Conservation (phyloP, 495 filamentous ascomycete species). For the Penicillium diatomitis region DNA sequence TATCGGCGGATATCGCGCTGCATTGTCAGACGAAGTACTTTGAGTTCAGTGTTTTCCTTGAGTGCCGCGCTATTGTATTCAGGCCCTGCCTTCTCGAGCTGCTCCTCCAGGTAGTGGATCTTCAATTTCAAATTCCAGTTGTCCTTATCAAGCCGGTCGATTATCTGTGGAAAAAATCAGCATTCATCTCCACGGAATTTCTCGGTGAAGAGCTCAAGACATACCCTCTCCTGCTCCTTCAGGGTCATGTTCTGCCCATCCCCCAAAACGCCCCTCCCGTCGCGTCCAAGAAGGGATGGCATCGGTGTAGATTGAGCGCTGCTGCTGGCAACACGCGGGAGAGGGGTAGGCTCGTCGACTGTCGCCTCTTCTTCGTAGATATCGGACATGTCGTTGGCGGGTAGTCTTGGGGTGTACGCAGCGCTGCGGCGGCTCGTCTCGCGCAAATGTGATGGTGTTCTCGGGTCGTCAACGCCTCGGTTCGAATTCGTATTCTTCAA, state of each 20-base stretch:
- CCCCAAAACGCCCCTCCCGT: constrained; percentile 53
- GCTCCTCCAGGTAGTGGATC: constrained; percentile 89
- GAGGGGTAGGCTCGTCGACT: constrained; percentile 49
- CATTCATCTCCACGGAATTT: not conserved
- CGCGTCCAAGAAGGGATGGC: constrained; percentile 51
- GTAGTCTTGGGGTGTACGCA: constrained; percentile 56
- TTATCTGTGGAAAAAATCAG: constrained; percentile 43
- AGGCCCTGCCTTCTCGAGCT: constrained; percentile 73
- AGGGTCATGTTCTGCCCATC: constrained; percentile 73
- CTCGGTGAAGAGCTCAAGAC: not conserved
- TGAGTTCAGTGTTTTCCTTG: constrained; percentile 91
- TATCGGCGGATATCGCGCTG: constrained; percentile 76
- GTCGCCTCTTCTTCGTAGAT: constrained; percentile 58
- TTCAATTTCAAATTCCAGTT: constrained; percentile 97
- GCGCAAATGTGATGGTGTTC: constrained; percentile 63
- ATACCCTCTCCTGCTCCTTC: constrained; percentile 85
- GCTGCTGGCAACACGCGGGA: constrained; percentile 65
- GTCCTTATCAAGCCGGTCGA: constrained; percentile 87
- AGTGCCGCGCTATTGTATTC: constrained; percentile 79
- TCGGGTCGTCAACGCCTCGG: constrained; percentile 46
- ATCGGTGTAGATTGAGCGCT: constrained; percentile 76
- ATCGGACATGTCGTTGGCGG: constrained; percentile 47
- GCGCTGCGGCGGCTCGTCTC: constrained; percentile 46
- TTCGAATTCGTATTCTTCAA: constrained; percentile 43
- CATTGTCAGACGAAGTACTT: constrained; percentile 81